Conservation (phyloP, 1,284 basidiomycete genomes). For the Puccinia coronata region DNA sequence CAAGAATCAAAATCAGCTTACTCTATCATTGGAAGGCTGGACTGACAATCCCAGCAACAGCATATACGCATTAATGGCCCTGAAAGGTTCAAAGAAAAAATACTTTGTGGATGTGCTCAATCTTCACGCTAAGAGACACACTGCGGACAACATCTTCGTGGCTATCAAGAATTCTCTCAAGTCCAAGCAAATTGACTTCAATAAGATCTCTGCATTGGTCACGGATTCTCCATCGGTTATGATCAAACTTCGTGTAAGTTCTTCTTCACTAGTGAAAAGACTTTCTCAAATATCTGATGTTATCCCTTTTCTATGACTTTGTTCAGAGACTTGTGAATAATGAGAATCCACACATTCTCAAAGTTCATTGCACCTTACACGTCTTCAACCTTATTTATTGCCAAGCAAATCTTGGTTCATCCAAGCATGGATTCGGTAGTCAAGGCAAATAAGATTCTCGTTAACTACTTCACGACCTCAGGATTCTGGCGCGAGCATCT, state of each 20-base stretch:
- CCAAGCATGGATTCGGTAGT: slow-evolving; percentile 8
- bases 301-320: neutral
- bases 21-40: slow-evolving; percentile 22
- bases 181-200: neutral
- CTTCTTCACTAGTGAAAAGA: neutral
- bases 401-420: slow-evolving; percentile 9
- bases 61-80: neutral
- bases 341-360: slow-evolving; percentile 19
- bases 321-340: neutral
- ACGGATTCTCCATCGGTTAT: slow-evolving; percentile 31
- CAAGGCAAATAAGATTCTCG: slow-evolving; percentile 21
- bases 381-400: slow-evolving; percentile 20
- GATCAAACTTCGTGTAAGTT: slow-evolving; percentile 22
- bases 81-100: neutral
- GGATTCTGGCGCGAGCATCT: slow-evolving; percentile 21
- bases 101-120: slow-evolving; percentile 23
- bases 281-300: neutral
- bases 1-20: slow-evolving; percentile 13
- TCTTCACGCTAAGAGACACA: neutral
- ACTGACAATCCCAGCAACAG: slow-evolving; percentile 12
- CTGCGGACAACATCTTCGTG: neutral
- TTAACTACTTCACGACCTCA: slow-evolving; percentile 37
- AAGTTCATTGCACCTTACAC: slow-evolving; percentile 17
- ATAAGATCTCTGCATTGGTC: neutral
- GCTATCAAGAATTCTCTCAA: slow-evolving; percentile 16